Evolutionary conservation across 2,329 filamentous ascomycete species (phyloP).

Genomic region (Penicillium sp.): DNA sequence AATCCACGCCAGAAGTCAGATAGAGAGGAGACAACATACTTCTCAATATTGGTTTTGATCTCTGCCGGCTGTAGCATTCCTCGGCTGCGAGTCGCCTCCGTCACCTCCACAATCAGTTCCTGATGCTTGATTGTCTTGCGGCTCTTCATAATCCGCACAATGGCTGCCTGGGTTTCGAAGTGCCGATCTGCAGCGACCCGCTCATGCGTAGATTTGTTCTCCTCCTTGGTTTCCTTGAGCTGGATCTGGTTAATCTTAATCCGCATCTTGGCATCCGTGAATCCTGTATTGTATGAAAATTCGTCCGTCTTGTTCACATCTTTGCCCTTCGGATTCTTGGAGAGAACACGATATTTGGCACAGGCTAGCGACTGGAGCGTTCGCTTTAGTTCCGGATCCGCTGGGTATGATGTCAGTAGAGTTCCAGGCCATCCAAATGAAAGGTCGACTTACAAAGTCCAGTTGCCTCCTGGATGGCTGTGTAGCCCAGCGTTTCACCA

Average conservation of each 20-base stretch:
- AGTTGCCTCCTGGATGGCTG: constrained; percentile 74
- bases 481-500: constrained; percentile 71
- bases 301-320: constrained; percentile 80
- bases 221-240: constrained; percentile 90
- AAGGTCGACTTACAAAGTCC: constrained; percentile 62
- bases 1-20: background rate
- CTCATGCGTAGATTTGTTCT: constrained; percentile 93
- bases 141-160: constrained; percentile 96
- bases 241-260: constrained; percentile 99
- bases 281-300: constrained; percentile 79
- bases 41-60: constrained; percentile 98
- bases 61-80: constrained; percentile 83
- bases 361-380: constrained; percentile 95
- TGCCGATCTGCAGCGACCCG: constrained; percentile 86
- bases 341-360: constrained; percentile 81
- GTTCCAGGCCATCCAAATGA: background rate
- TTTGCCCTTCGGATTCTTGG: constrained; percentile 81
- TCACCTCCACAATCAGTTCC: constrained; percentile 90
- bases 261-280: constrained; percentile 79
- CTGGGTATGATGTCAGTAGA: constrained; percentile 44
- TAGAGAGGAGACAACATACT: constrained; percentile 55
- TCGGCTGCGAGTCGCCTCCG: constrained; percentile 82
- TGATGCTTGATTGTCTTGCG: constrained; percentile 83
- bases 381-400: constrained; percentile 77
- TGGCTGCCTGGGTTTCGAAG: constrained; percentile 95